A percentile compares a stretch with the other conserved stretches of the same genome.
Evolutionary conservation across 2,329 filamentous ascomycete genomes (phyloP).

Genomic region (Metarhizium guizhouense): DNA sequence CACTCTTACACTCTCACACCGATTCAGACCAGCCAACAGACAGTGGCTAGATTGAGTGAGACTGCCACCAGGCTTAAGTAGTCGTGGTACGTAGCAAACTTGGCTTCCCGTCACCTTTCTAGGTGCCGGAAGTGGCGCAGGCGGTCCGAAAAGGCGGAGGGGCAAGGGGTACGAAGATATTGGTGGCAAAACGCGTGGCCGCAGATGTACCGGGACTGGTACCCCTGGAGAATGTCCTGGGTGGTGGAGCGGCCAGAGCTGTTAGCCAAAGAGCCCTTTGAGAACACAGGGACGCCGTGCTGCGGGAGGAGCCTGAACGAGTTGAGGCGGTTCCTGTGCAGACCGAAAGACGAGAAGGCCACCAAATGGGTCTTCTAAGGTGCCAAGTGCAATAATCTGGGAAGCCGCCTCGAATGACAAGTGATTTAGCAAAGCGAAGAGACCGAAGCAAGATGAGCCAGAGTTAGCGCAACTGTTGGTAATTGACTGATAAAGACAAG

Average conservation of each 20-base stretch:
- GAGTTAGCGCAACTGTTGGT: background rate
- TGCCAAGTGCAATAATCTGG: background rate
- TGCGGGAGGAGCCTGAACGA: background rate
- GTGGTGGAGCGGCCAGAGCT: background rate
- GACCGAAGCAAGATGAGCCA: background rate
- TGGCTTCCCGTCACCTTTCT: conserved; percentile 1
- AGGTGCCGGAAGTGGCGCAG: conserved; percentile 10
- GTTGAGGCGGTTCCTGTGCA: background rate
- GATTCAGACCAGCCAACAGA: background rate
- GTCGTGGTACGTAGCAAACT: conserved; percentile 1
- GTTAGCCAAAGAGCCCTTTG: background rate
- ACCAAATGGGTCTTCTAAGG: background rate
- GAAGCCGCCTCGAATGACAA: background rate
- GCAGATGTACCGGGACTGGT: conserved; percentile 2
- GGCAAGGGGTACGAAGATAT: conserved; percentile 1
- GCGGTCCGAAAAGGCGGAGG: conserved; percentile 11
- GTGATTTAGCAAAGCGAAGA: background rate
- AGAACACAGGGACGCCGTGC: background rate
- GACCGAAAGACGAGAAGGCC: background rate
- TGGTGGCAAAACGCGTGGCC: background rate
- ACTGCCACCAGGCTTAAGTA: background rate
- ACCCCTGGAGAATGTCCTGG: background rate
- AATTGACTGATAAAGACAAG: background rate
- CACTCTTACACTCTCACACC: background rate
- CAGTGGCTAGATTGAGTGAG: background rate